A percentile compares a stretch with the other conserved stretches of the same genome.
Evolutionary conservation across 177 flowering plant genomes (phyloP).

Genomic region (Telopea speciosissima): DNA sequence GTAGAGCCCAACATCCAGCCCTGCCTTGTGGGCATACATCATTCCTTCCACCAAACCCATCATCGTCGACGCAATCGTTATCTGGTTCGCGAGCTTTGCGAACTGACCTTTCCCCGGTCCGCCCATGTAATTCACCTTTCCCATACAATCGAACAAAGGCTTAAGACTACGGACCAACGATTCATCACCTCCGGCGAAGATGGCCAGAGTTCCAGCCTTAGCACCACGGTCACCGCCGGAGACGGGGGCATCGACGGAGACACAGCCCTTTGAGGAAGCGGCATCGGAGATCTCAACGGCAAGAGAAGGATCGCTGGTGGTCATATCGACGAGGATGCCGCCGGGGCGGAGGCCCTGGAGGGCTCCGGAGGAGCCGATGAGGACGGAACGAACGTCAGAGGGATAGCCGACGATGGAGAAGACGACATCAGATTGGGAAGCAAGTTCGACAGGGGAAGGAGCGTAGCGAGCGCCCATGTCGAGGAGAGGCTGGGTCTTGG

Average conservation of each 20-base stretch:
- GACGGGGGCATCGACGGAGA: conserved; percentile 86
- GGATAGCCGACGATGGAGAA: conserved; percentile 98
- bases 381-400: conserved; percentile 82
- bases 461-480: conserved; percentile 68
- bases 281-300: conserved; percentile 56
- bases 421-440: conserved; percentile 77
- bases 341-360: conserved; percentile 58
- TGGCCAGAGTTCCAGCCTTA: conserved; percentile 54
- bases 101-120: conserved; percentile 78
- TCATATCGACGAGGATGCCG: conserved; percentile 82
- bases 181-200: conserved; percentile 87
- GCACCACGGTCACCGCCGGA: conserved; percentile 98
- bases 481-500: conserved; percentile 78
- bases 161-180: conserved; percentile 27
- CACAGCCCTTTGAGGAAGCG: conserved; percentile 49
- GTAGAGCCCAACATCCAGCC: conserved; percentile 50
- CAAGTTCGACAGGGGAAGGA: conserved; percentile 58
- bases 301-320: conserved; percentile 92
- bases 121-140: conserved; percentile 88
- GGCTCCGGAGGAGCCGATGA: conserved; percentile 63
- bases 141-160: conserved; percentile 60
- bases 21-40: conserved; percentile 77
- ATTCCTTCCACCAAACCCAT: conserved; percentile 92
- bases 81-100: conserved; percentile 83
- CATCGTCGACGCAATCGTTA: conserved; percentile 85